Evolutionary conservation across 2,329 filamentous ascomycete species (phyloP), one percentile per base, ranked within the genome.

Genomic region (Neurospora sp.): DNA sequence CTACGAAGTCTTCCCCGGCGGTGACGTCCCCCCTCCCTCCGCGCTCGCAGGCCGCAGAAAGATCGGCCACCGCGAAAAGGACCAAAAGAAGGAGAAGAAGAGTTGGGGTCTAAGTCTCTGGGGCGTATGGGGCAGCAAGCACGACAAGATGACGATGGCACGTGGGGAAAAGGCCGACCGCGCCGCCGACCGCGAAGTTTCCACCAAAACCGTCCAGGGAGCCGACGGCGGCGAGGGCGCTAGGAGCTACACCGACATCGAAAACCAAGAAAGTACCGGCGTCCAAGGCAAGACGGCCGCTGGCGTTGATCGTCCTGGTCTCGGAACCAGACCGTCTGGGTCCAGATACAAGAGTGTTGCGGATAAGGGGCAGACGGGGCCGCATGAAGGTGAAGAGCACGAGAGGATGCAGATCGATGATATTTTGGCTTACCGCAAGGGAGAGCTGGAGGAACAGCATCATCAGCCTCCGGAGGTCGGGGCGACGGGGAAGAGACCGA

Each of bases 101-200:
- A 93, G 91, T 73, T 87, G 91, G 80, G 92, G 91, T 8, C 83
- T 97, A 78, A 88, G 89, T 2, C 82, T 97, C 73, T 98, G 95
- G 95, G 91, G 89, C 67, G 83, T 90, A 1, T 96, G 93, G 91
- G 93, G 92, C 15, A 94, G 91, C 66, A 96, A 92, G 77, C 93
- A 97, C 77, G 96, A 98, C 77, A 87, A 95, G 78, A 85, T 85
- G 72, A 91, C 91, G 0, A 84, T 96, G 3, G 81, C 83, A 66
- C 82, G 87, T 3, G 87, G 89, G 77, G 78, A 85, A 68, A 83
- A 84, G 72, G 84, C 84, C 0, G 83, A 84, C 2, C 79, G 80
- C 70, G 75, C 78, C 2, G 75, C 79, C 0, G 46, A 52, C 41
- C 41, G 41, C 8, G 46, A 28, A 4, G 6, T 28, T 52, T 8